phyloP scores from a whole-genome alignment of 345 rosid genomes.

The Lumnitzera littorea region DNA sequence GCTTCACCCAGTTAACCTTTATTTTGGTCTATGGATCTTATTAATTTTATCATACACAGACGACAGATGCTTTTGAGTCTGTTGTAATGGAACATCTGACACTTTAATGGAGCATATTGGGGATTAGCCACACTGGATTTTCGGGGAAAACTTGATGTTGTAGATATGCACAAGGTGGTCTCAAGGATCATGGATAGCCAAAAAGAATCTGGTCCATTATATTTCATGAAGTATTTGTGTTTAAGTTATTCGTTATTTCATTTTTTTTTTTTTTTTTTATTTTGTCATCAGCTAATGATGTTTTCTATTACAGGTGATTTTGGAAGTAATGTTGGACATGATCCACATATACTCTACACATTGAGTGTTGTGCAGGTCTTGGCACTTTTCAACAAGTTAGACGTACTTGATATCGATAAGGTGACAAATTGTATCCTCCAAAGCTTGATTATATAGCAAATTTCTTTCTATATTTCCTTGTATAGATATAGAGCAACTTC shows the following conservation, averaged over 20 bases:
- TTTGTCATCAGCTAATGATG: neutral
- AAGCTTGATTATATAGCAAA: neutral
- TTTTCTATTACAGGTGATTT: conserved; percentile 63
- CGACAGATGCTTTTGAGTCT: conserved; percentile 72
- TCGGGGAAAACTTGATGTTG: conserved; percentile 57
- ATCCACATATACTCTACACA: conserved; percentile 71
- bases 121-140: conserved; percentile 74
- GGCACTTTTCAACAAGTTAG: conserved; percentile 65
- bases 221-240: neutral
- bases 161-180: conserved; percentile 51
- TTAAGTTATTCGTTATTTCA: neutral
- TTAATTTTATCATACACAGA: conserved; percentile 13
- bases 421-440: conserved; percentile 81
- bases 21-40: neutral
- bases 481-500: neutral
- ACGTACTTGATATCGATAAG: conserved; percentile 53
- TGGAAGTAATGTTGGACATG: conserved; percentile 89
- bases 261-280: neutral
- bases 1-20: neutral
- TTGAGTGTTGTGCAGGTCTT: conserved; percentile 84
- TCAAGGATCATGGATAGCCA: conserved; percentile 79
- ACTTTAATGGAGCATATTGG: conserved; percentile 87
- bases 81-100: conserved; percentile 91
- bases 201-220: neutral
- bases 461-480: neutral